phyloP scores from a whole-genome alignment of 495 filamentous ascomycete genomes.

The Oleoguttula mirabilis region DNA sequence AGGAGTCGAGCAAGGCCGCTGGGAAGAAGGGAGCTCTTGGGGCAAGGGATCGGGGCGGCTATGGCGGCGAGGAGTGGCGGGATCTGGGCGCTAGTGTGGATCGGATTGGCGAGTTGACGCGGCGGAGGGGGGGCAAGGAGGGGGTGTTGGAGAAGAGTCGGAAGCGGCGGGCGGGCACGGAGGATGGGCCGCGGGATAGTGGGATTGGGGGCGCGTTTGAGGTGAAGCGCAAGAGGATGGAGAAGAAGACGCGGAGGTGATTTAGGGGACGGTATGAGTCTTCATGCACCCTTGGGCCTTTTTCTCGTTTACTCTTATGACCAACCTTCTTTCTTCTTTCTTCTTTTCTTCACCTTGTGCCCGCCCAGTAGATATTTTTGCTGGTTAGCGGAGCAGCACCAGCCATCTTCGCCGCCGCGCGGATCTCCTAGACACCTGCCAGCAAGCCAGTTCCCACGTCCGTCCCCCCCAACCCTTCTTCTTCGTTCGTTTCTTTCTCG shows the following conservation, averaged over 20 bases:
- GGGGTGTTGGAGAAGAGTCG: constrained; percentile 20
- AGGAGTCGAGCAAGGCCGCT: constrained; percentile 73
- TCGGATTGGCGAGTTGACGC: constrained; percentile 40
- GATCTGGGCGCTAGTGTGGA: constrained; percentile 60
- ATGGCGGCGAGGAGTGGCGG: constrained; percentile 63
- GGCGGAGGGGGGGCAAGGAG: constrained; percentile 13
- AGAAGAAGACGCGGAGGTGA: constrained; percentile 20
- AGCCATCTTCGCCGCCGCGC: too few relatives aligned
- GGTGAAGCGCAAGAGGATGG: constrained; percentile 16
- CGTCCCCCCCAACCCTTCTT: too few relatives aligned
- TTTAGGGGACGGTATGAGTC: too few relatives aligned
- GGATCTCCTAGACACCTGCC: too few relatives aligned
- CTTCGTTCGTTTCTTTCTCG: too few relatives aligned
- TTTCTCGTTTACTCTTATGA: too few relatives aligned
- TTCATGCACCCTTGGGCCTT: too few relatives aligned
- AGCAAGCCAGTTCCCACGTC: too few relatives aligned
- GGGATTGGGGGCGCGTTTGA: constrained; percentile 19
- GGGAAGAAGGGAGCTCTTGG: constrained; percentile 58
- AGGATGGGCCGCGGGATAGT: constrained; percentile 14
- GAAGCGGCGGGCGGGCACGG: constrained; percentile 14
- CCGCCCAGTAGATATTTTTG: too few relatives aligned
- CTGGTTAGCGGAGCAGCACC: too few relatives aligned
- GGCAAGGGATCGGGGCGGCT: constrained; percentile 32
- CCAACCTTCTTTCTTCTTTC: too few relatives aligned
- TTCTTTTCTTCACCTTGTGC: too few relatives aligned